Percentiles rank a stretch among this genome's conserved stretches.
Conservation (phyloP, 192 early-diverging fungal genomes). For the Coemansia sp. region DNA sequence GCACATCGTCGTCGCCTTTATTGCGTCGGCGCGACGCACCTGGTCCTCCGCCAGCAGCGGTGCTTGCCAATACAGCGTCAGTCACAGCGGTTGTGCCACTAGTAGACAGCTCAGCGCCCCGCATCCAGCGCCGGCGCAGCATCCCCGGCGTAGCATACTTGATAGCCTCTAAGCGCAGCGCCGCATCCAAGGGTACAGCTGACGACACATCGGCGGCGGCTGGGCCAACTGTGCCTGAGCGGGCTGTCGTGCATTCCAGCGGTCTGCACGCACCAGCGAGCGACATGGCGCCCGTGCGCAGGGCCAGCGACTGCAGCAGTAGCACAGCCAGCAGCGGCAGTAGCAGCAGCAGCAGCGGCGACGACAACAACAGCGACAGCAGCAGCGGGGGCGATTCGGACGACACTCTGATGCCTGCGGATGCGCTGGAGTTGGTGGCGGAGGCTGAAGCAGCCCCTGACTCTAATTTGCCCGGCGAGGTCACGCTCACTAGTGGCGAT, state of each 20-base stretch:
- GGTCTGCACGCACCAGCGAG: not conserved
- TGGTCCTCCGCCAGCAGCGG: not conserved
- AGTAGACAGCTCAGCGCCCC: not conserved
- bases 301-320: conserved; percentile 10
- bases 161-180: conserved; percentile 2
- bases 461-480: conserved; percentile 3
- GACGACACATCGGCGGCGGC: not conserved
- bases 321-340: conserved; percentile 14
- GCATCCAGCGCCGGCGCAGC: conserved; percentile 27
- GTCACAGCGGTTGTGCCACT: conserved; percentile 5
- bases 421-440: not conserved
- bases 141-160: conserved; percentile 40
- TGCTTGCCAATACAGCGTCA: conserved; percentile 1
- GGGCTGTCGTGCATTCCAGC: conserved; percentile 6
- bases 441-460: not conserved
- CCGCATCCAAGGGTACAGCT: not conserved
- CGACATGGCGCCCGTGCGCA: not conserved
- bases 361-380: conserved; percentile 15
- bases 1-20: conserved; percentile 8
- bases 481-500: conserved; percentile 6
- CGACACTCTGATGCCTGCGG: conserved; percentile 34
- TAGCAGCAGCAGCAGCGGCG: conserved; percentile 23
- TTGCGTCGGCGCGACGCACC: conserved; percentile 18
- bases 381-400: conserved; percentile 35
- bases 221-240: not conserved